Evolutionary conservation across 73 alveolate species (phyloP).

Genomic region (Stentor coeruleus): DNA sequence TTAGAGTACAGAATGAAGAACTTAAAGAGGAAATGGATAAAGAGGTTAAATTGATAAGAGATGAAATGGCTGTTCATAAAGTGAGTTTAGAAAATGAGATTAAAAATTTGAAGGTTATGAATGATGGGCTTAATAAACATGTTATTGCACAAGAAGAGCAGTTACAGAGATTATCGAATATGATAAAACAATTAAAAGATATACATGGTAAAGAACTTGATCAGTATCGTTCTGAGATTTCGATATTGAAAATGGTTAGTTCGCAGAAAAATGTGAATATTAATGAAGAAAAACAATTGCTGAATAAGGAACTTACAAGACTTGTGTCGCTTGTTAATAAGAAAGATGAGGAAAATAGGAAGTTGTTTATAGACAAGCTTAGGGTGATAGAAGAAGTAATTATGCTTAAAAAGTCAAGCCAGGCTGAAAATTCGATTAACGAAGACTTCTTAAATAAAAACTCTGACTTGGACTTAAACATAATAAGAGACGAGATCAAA

Average conservation of each 20-base stretch:
- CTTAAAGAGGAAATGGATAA: background rate
- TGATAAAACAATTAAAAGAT: too few relatives aligned
- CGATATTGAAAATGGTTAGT: background rate
- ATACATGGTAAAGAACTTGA: background rate
- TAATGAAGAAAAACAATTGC: background rate
- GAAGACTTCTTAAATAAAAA: too few relatives aligned
- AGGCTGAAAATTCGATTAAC: background rate
- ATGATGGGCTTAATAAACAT: background rate
- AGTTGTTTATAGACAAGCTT: background rate
- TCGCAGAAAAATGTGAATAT: background rate
- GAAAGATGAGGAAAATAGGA: background rate
- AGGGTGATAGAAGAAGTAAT: background rate
- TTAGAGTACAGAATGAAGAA: background rate
- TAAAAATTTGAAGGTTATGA: background rate
- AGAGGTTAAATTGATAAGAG: background rate
- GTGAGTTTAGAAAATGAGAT: background rate
- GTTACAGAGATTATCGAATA: background rate
- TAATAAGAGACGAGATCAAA: background rate
- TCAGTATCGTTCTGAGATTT: background rate
- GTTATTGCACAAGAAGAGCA: background rate
- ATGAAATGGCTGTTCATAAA: background rate
- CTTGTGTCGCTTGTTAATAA: background rate
- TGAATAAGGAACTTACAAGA: background rate
- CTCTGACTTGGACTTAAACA: background rate
- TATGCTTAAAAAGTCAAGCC: too few relatives aligned